Base-by-base conservation (phyloP, 2,329 filamentous ascomycete genomes). In the Aspergillus oerlinghausenensis region DNA sequence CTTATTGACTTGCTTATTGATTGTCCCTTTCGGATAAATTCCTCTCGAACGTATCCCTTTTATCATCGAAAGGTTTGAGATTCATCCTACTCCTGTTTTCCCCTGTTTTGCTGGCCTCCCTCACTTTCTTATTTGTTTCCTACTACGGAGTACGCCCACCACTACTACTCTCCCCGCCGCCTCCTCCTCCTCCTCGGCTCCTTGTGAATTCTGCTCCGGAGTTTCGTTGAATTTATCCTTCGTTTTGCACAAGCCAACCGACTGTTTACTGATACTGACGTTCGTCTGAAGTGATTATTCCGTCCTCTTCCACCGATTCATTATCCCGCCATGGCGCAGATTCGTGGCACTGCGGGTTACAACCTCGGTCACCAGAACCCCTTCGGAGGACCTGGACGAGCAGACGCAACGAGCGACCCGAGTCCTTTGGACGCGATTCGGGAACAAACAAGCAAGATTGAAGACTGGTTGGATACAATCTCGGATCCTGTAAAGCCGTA, bases 371-470 rank as follows among this genome's bases (percentile, higher is more conserved):
- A 87, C 73, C 85, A 87, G 69, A 87, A 85, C 70, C 84, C 86
- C 62, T 92, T 91, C 68, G 87, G 84, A 62, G 84, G 82, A 50
- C 80, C 80, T 58, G 81, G 79, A 67, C 80, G 77, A 63, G 77
- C 74, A 65, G 83, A 88, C 64, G 84, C 81, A 57, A 84, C 81
- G 56, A 84, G 82, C 71, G 87, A 92, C 67, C 84, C 88, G 50
- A 90, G 85, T 74, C 86, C 88, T 56, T 84, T 99, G 66, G 94
- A 97, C 75, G 84, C 90, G 68, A 91, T 99, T 72, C 84, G 94
- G 63, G 86, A 92, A 75, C 92, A 97, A 77, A 99, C 94, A 52
- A 96, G 90, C 87, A 97, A 97, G 83, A 93, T 99, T 65, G 94
- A 99, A 79, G 94, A 99, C 73, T 79, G 90, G 73, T 77, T 99